These are phyloP conservation scores for Phytopythium vexans DNA, from an alignment of 352 stramenopile genomes.

Conservation along the genomic window DNA sequence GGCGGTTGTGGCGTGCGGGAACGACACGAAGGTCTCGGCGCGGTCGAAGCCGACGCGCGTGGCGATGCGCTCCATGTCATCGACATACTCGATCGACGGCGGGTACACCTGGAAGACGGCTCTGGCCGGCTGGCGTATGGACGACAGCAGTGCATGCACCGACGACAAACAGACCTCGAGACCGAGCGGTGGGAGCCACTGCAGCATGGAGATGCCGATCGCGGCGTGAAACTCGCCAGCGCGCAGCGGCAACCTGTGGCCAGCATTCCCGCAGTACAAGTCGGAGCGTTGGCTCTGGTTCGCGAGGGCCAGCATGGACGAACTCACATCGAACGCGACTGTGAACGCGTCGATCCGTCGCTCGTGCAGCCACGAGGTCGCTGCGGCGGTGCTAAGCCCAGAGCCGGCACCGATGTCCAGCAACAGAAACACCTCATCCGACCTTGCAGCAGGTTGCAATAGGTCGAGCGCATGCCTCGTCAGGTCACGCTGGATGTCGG, in stretches of 20 bases:
- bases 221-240: slow-evolving; percentile 32
- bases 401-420: slow-evolving; percentile 73
- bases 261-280: slow-evolving; percentile 71
- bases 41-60: slow-evolving; percentile 38
- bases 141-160: slow-evolving; percentile 29
- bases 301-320: slow-evolving; percentile 63
- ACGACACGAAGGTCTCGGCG: slow-evolving; percentile 63
- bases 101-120: slow-evolving; percentile 80
- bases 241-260: slow-evolving; percentile 57
- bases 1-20: slow-evolving; percentile 57
- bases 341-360: slow-evolving; percentile 27
- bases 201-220: slow-evolving; percentile 81
- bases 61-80: slow-evolving; percentile 56
- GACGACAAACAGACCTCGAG: slow-evolving; percentile 60
- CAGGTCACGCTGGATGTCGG: slow-evolving; percentile 65
- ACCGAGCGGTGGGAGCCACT: slow-evolving; percentile 67
- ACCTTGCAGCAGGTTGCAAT: slow-evolving; percentile 9
- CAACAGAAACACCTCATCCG: slow-evolving; percentile 28
- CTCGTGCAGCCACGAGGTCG: slow-evolving; percentile 44
- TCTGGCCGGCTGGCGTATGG: neutral
- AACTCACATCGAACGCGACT: slow-evolving; percentile 76
- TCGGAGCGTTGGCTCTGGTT: slow-evolving; percentile 10
- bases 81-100: slow-evolving; percentile 39
- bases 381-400: slow-evolving; percentile 58
- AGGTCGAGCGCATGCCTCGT: slow-evolving; percentile 65